Base-by-base conservation (phyloP, 495 filamentous ascomycete genomes). In the Lentithecium fluviatile region DNA sequence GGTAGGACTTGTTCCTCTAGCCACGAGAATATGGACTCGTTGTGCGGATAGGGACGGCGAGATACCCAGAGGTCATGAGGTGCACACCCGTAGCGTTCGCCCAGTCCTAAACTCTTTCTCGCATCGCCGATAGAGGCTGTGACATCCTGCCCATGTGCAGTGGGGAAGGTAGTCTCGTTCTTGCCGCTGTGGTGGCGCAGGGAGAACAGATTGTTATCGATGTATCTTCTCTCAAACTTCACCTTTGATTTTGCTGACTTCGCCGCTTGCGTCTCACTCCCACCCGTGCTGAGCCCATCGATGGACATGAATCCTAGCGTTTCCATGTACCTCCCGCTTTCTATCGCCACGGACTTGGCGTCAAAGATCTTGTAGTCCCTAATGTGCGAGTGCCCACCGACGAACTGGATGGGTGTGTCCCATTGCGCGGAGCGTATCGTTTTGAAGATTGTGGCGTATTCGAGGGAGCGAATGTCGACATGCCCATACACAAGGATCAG, bases 301-400 rank as follows among this genome's bases (percentile, higher is more conserved):
- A 97, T 87, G 10, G 91, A 95, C 83, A 95, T 82, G 78, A 91
- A 98, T 5, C 94, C 94, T 49, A 97, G 85, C n/a, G 95, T 97
- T 75, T 98, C 94, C 82, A 96, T 91, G 73, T 96, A 98, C 2
- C 93, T 82, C n/a, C 94, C 94, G 68, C 88, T 91, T 32, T 91
- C 91, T 13, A 98, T 74, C 0, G 85, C 94, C 58, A 86, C 87
- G 1, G 92, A 87, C 62, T 87, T 88, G 45, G 79, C 76, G 70
- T 97, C 94, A 68, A 88, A 97, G 48, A 82, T 81, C 17, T 79
- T 83, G 69, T 88, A 94, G 67, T 98, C 91, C 5, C 94, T 83
- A 43, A 96, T 87, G 70, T 98, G 94, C 24, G 85, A 83, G 69
- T 98, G 94, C 5, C 94, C 94, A 45, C 90, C 93, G 54, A 98